Evolutionary conservation across 495 filamentous ascomycete species (phyloP).

Genomic region (Aspergillus biplanus): DNA sequence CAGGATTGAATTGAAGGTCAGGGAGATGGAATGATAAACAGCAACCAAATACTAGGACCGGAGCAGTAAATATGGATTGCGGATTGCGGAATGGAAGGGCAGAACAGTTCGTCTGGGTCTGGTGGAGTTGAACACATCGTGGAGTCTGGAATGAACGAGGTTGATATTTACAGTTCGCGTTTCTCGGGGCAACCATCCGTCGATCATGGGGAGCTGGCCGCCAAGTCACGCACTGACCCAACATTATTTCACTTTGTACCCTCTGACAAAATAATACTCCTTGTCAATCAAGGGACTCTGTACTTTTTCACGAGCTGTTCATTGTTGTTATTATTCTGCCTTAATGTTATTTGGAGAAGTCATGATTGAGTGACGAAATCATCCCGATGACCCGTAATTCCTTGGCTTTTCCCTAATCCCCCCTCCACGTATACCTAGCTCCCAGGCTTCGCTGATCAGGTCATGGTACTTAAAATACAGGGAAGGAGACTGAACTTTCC

Average conservation of each 20-base stretch:
- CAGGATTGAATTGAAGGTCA: not conserved
- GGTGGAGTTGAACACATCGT: slow-evolving; percentile 36
- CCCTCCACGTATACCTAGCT: too few relatives aligned
- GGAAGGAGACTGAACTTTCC: too few relatives aligned
- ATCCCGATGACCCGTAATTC: not conserved
- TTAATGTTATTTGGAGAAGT: too few relatives aligned
- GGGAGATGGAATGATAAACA: slow-evolving; percentile 7
- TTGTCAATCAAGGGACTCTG: not conserved
- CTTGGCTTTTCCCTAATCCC: not conserved
- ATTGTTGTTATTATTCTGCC: not conserved
- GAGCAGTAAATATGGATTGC: slow-evolving; percentile 21
- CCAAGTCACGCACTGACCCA: slow-evolving; percentile 8
- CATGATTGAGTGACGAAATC: too few relatives aligned
- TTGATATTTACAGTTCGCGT: slow-evolving; percentile 48
- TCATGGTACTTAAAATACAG: too few relatives aligned
- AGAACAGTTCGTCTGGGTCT: slow-evolving; percentile 29
- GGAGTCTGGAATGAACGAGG: slow-evolving; percentile 31
- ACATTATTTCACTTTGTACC: not conserved
- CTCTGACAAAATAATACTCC: not conserved
- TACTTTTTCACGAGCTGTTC: not conserved
- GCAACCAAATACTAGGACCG: slow-evolving; percentile 7
- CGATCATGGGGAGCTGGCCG: slow-evolving; percentile 16
- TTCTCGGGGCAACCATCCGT: slow-evolving; percentile 49
- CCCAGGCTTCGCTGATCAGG: too few relatives aligned
- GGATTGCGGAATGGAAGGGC: slow-evolving; percentile 21